phyloP scores from a whole-genome alignment of 495 filamentous ascomycete species.

The Aspergillus funiculosus region DNA sequence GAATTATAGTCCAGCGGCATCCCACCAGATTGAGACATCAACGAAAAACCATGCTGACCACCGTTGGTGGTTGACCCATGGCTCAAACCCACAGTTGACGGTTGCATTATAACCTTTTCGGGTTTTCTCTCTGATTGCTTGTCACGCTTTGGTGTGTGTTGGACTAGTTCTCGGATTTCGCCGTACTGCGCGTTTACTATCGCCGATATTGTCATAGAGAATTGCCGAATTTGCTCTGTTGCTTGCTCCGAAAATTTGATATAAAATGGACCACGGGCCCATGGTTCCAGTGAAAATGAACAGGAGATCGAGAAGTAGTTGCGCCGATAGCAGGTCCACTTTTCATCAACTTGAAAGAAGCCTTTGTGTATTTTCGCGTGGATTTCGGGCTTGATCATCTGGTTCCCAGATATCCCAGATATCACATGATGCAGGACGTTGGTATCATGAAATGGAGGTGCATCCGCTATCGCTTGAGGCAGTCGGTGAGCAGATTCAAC shows the following conservation, averaged over 20 bases:
- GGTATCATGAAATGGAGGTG: constrained; percentile 55
- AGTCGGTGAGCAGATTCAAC: constrained; percentile 32
- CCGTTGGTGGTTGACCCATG: constrained; percentile 23
- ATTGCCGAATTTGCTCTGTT: constrained; percentile 53
- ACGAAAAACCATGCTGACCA: constrained; percentile 25
- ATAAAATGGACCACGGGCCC: constrained; percentile 39
- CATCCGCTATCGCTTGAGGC: constrained; percentile 29
- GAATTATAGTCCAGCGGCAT: constrained; percentile 38
- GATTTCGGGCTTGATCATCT: constrained; percentile 67
- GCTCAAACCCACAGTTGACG: constrained; percentile 45
- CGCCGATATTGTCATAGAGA: constrained; percentile 81
- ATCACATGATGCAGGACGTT: constrained; percentile 52
- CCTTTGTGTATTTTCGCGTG: constrained; percentile 86
- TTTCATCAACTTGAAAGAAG: constrained; percentile 77
- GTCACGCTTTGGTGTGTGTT: constrained; percentile 93
- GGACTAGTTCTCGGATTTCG: constrained; percentile 80
- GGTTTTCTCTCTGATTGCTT: constrained; percentile 81
- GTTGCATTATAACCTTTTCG: constrained; percentile 62
- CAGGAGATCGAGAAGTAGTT: constrained; percentile 93
- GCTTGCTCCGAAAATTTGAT: constrained; percentile 43
- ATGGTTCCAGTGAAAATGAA: constrained; percentile 61
- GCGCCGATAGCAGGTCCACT: constrained; percentile 94
- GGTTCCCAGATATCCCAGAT: constrained; percentile 54
- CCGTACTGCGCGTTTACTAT: constrained; percentile 72
- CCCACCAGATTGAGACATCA: constrained; percentile 30